Conservation (phyloP, 148 eudicot genomes). For the Cornus controversa region DNA sequence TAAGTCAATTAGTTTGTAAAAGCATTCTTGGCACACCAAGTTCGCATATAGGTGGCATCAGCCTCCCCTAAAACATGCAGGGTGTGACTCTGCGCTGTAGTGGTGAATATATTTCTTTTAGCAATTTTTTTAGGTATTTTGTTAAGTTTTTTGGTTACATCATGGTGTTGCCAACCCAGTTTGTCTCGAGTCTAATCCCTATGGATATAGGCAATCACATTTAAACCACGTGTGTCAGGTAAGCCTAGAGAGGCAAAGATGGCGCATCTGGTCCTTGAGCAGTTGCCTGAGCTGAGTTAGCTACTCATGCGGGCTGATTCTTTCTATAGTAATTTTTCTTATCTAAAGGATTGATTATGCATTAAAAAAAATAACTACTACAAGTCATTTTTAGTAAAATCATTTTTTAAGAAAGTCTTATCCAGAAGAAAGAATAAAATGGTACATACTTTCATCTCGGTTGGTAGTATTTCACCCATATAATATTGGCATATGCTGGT, state of each 20-base stretch:
- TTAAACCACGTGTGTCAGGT: too few relatives aligned
- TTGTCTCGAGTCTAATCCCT: too few relatives aligned
- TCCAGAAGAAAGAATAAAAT: background rate
- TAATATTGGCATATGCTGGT: too few relatives aligned
- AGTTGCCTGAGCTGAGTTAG: too few relatives aligned
- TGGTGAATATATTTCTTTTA: background rate
- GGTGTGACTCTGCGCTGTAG: background rate
- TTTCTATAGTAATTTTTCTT: background rate
- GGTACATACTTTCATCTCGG: background rate
- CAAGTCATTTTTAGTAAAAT: background rate
- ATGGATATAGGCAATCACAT: too few relatives aligned
- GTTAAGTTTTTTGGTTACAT: too few relatives aligned
- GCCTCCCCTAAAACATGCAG: background rate
- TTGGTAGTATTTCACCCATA: background rate
- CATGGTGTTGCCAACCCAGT: too few relatives aligned
- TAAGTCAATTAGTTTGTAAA: background rate
- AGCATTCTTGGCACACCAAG: background rate
- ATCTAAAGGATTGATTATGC: background rate
- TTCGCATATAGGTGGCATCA: background rate
- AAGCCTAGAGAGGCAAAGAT: too few relatives aligned
- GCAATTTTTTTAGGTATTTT: too few relatives aligned
- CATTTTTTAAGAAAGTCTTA: background rate
- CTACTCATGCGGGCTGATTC: too few relatives aligned
- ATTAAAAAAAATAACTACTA: background rate
- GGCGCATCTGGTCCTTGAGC: too few relatives aligned